Percentiles rank a stretch among this genome's conserved stretches.
Conservation (phyloP, 2,329 filamentous ascomycete species). For the Madurella mycetomatis region DNA sequence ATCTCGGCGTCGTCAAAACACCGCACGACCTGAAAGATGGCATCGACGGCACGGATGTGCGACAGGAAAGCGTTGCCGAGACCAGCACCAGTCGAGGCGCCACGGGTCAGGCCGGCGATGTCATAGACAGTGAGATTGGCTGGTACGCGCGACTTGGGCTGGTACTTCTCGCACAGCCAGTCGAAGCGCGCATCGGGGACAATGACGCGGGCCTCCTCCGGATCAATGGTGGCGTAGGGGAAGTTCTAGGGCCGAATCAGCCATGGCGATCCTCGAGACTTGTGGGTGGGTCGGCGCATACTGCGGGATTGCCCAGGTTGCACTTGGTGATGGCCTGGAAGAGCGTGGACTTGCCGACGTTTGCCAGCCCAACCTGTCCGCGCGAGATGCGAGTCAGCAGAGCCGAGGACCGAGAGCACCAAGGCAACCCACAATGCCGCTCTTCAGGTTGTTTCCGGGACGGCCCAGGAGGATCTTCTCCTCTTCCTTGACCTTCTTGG, state of each 20-base stretch:
- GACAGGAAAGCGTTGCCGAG: slow-evolving; percentile 97
- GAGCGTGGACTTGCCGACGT: slow-evolving; percentile 98
- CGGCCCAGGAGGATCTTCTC: slow-evolving; percentile 95
- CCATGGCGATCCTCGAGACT: slow-evolving; percentile 3
- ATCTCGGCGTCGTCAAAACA: slow-evolving; percentile 99
- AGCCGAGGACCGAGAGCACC: slow-evolving; percentile 35
- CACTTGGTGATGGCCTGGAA: slow-evolving; percentile 99
- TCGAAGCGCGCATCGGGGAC: slow-evolving; percentile 95
- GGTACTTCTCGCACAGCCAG: slow-evolving; percentile 94
- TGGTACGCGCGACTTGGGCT: slow-evolving; percentile 94
- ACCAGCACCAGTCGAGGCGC: slow-evolving; percentile 94
- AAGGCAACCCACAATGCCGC: slow-evolving; percentile 73
- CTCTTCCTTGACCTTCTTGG: slow-evolving; percentile 87
- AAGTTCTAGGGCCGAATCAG: slow-evolving; percentile 64
- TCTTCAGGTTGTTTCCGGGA: slow-evolving; percentile 97
- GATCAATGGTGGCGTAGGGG: slow-evolving; percentile 97
- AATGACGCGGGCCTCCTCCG: slow-evolving; percentile 94
- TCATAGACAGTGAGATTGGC: slow-evolving; percentile 98
- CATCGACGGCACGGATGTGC: slow-evolving; percentile 96
- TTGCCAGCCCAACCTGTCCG: slow-evolving; percentile 86
- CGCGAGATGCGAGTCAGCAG: slow-evolving; percentile 26
- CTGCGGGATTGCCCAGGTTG: slow-evolving; percentile 92
- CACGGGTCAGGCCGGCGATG: slow-evolving; percentile 92
- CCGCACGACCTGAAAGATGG: slow-evolving; percentile 94
- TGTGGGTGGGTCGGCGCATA: slow-evolving; percentile 44